Conservation (phyloP, 2,329 filamentous ascomycete genomes). For the Paraphoma sp. region DNA sequence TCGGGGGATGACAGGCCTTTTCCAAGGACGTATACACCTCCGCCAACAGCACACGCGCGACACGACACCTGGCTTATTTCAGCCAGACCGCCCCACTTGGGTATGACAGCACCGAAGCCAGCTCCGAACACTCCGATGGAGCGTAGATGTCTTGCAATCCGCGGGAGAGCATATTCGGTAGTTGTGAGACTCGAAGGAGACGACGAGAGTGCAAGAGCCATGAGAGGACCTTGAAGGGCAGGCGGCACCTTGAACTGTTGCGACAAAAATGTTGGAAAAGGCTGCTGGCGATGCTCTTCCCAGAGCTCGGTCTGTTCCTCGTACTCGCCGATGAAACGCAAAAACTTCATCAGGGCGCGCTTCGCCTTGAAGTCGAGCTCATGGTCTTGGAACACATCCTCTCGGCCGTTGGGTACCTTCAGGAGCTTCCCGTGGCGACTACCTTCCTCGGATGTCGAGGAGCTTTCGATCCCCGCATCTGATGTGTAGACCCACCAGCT, state of each 20-base stretch:
- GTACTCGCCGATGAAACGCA: conserved; percentile 83
- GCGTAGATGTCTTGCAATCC: conserved; percentile 78
- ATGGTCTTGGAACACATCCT: conserved; percentile 86
- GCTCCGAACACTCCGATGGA: conserved; percentile 89
- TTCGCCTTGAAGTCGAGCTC: conserved; percentile 81
- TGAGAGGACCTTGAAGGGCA: conserved; percentile 69
- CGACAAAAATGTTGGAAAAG: conserved; percentile 66
- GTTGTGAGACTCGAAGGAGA: conserved; percentile 61
- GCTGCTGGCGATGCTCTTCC: conserved; percentile 61
- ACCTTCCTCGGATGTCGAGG: conserved; percentile 1
- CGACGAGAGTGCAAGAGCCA: conserved; percentile 78
- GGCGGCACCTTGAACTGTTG: conserved; percentile 62
- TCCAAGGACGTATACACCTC: conserved; percentile 86
- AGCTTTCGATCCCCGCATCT: conserved; percentile 6
- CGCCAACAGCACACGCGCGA: conserved; percentile 87
- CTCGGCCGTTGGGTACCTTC: conserved; percentile 84
- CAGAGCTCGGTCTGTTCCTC: conserved; percentile 67
- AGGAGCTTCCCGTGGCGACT: conserved; percentile 53
- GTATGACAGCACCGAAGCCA: conserved; percentile 86
- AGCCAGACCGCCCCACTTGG: conserved; percentile 90
- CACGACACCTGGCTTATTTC: conserved; percentile 93
- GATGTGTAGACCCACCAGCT: conserved; percentile 81
- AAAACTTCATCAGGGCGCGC: conserved; percentile 87
- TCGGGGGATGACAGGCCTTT: conserved; percentile 61
- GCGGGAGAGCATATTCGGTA: conserved; percentile 72